Base-by-base conservation (phyloP, 1,284 basidiomycete species). In the Pholiota adiposa region DNA sequence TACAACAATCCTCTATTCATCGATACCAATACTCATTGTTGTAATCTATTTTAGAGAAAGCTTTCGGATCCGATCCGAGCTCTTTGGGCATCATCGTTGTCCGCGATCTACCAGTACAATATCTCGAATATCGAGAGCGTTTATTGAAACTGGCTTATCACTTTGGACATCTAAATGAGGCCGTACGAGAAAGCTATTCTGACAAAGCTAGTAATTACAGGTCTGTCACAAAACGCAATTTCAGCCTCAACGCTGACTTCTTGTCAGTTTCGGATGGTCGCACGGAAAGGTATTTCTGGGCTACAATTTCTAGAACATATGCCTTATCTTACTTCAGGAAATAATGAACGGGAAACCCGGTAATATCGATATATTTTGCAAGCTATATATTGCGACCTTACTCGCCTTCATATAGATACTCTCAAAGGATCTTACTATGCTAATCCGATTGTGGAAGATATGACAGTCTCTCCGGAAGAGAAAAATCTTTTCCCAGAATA, bases 351-450 rank as follows among this genome's bases (percentile, higher is more conserved):
- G 94, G 27, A 89, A 86, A 69, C 92, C 90, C 67, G 83, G 92
- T 90, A 65, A 69, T 56, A 46, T 25, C 12, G 31, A 11, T 54
- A 38, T 16, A 44, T 23, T 19, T 34, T 36, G 2, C 18, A 29
- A 14, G 21, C n/a, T n/a, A 33, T 40, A 21, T 36, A 25, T 9
- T 38, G 34, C 34, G 16, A 52, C 4, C 6, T 38, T 40, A 8
- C 25, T 33, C 29, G 18, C n/a, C 14, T 4, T 44, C 6, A 14
- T 48, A 9, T 63, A 89, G 95, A 97, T 73, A 81, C 82, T 1
- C 79, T 95, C 63, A 97, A 97, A 73, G 96, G 95, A 2, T 94
- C 91, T 0, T 98, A 87, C 76, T 98, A 98, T 72, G 94, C 93
- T 48, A 97, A 97, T 69, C 94, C 94, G 2, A 75, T 90, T 14